Evolutionary conservation across 768 basidiomycete genomes (phyloP).

Genomic region (Hygrophoropsis aurantiaca): DNA sequence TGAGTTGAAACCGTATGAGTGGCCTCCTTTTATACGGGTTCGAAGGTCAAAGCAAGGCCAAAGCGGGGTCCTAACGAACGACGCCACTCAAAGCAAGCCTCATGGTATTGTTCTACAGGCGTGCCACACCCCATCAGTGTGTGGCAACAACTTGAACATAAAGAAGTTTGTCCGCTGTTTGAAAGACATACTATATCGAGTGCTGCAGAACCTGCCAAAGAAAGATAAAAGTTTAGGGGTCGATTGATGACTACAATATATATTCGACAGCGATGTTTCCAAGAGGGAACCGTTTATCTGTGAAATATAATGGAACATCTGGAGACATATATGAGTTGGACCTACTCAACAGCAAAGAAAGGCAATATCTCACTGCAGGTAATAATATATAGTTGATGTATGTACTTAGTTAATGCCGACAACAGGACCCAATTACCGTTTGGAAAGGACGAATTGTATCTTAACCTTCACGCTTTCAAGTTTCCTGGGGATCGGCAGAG

Average conservation of each 20-base stretch:
- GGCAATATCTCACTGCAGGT: background rate
- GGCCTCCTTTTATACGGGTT: conserved; percentile 4
- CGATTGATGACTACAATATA: too few species aligned
- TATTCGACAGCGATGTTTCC: too few species aligned
- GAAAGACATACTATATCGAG: background rate
- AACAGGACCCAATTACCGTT: background rate
- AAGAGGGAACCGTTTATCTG: too few species aligned
- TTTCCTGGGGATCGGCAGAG: background rate
- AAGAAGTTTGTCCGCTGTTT: background rate
- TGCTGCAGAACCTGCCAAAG: too few species aligned
- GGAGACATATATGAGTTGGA: background rate
- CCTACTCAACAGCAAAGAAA: background rate
- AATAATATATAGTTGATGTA: background rate
- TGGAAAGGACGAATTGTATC: background rate
- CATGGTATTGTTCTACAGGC: background rate
- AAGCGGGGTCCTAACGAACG: conserved; percentile 6
- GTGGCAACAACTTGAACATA: too few species aligned
- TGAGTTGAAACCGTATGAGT: background rate
- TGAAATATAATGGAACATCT: background rate
- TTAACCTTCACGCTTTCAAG: background rate
- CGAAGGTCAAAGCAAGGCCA: conserved; percentile 9
- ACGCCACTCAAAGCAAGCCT: background rate
- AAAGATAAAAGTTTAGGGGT: too few species aligned
- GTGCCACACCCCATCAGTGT: background rate
- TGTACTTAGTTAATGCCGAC: background rate